Conservation (phyloP, 179 eudicot genomes). For the Silene noctiflora region DNA sequence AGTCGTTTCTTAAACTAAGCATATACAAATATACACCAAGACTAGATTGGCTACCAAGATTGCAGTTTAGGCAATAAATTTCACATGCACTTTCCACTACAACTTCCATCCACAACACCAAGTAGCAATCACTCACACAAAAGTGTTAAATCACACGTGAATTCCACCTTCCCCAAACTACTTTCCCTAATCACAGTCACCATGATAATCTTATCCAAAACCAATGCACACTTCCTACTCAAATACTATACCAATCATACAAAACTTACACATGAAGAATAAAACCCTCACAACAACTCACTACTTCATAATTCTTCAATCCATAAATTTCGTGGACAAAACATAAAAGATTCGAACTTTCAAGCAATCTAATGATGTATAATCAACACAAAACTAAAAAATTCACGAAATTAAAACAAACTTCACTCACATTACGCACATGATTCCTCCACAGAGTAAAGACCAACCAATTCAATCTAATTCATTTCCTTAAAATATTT, state of each 20-base stretch:
- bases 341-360: slow-evolving; percentile 4
- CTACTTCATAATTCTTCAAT: neutral
- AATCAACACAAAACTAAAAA: neutral
- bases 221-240: neutral
- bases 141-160: neutral
- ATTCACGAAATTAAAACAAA: neutral
- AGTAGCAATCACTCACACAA: neutral
- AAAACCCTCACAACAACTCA: neutral
- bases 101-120: neutral
- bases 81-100: neutral
- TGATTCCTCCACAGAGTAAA: neutral
- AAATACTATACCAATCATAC: neutral
- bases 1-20: neutral
- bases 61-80: neutral
- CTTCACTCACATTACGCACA: neutral
- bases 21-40: neutral
- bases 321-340: too few species aligned
- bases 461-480: neutral
- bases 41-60: neutral
- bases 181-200: neutral
- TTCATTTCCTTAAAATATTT: neutral
- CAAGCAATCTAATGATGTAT: neutral
- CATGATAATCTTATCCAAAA: neutral
- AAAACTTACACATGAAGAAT: neutral
- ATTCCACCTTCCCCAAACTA: neutral